Evolutionary conservation across 768 basidiomycete species (phyloP), one percentile per base, ranked within the genome.

Genomic region (Cystofilobasidium bisporidii): DNA sequence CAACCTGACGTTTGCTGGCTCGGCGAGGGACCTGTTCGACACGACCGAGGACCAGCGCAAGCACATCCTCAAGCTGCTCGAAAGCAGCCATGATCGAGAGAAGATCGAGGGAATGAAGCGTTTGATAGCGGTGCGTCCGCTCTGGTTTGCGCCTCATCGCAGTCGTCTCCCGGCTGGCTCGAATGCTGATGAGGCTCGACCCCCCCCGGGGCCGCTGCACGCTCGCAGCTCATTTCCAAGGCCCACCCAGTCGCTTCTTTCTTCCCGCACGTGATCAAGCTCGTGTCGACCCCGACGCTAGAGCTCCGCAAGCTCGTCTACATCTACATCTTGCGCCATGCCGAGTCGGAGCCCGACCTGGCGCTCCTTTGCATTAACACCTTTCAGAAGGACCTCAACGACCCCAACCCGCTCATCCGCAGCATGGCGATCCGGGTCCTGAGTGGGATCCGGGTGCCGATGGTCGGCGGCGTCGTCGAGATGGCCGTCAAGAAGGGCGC

Each of bases 281-380:
- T 93, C 73, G 94, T 98, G 47, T 91, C 91, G 1, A 89, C 91
- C 2, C 84, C 85, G 64, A 89, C 90, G 74, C 84, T 98, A 59
- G 91, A 96, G 77, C 87, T 94, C 73, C 86, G 94, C 68, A 97
- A 98, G 78, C 85, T 99, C 62, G 91, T 98, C 45, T 98, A 98
- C 77, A 94, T 98, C 71, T 99, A 94, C 79, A 86, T 99, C 71
- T 80, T 98, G 55, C 87, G 91, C 69, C 93, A 96, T 77, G 91
- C 96, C 60, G 86, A 89, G 48, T 84, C 86, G 40, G 92, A 96
- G 73, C 93, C 96, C 18, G 96, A 98, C 77, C 85, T 98, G 58
- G 89, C 94, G 0, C 79, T 99, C 59, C 82, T 99, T 36, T 93
- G 92, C 3, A 94, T 99, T 80, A 99, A 99, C 79, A 94, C 94